Conservation (phyloP, 2,329 filamentous ascomycete species). For the Magnaporthiopsis poae region DNA sequence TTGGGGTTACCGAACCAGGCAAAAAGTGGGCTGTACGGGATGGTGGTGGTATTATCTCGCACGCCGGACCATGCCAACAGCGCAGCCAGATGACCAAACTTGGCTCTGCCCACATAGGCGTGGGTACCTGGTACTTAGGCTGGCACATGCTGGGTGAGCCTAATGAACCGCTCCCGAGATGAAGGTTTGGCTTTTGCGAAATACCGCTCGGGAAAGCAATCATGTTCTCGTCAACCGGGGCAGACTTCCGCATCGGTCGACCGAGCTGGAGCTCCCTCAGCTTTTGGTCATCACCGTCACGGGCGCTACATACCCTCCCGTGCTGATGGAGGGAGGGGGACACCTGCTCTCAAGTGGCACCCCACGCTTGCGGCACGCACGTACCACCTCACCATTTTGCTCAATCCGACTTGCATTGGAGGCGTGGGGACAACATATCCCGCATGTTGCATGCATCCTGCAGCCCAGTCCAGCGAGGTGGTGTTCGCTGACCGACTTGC, state of each 20-base stretch:
- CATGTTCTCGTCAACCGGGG: background rate
- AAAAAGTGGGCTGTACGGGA: background rate
- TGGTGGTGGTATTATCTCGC: background rate
- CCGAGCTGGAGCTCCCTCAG: background rate
- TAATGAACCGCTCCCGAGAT: background rate
- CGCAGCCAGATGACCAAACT: too few relatives aligned
- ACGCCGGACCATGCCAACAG: background rate
- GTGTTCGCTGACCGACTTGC: too few relatives aligned
- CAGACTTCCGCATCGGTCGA: background rate
- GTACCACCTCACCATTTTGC: background rate
- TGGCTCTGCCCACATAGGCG: background rate
- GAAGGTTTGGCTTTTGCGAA: background rate
- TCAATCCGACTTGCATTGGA: too few relatives aligned
- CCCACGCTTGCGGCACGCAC: background rate
- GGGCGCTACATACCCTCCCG: background rate
- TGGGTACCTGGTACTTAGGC: background rate
- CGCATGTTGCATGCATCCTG: background rate
- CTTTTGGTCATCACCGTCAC: background rate
- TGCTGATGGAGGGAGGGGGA: background rate
- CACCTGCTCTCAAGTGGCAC: background rate
- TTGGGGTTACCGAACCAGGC: background rate
- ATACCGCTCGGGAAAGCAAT: background rate
- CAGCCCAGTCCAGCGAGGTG: background rate
- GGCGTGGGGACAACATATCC: background rate
- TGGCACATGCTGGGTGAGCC: too few relatives aligned